Conservation (phyloP, 2,329 filamentous ascomycete species). For the Monilinia fructicola region DNA sequence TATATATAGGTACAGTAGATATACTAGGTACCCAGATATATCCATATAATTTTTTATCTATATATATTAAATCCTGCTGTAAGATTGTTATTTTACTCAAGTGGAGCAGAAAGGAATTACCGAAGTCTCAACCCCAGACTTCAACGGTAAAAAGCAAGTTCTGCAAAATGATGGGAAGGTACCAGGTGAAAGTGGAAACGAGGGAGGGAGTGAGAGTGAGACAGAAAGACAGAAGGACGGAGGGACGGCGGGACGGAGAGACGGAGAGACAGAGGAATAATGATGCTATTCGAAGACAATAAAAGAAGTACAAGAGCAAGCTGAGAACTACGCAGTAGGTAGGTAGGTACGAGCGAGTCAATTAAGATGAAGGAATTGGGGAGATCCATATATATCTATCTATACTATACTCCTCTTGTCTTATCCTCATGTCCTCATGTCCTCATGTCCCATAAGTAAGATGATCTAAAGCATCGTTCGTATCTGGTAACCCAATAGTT, state of each 20-base stretch:
- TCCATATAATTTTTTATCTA: too few species aligned
- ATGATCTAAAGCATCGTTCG: not conserved
- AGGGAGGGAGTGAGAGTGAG: not conserved
- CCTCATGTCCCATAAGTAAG: not conserved
- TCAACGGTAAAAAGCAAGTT: constrained; percentile 8
- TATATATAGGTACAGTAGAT: not conserved
- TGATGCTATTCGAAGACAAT: constrained; percentile 1
- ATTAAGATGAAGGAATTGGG: not conserved
- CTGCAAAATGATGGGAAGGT: not conserved
- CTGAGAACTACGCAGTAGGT: too few species aligned
- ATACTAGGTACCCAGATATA: not conserved
- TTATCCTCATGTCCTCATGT: constrained; percentile 19
- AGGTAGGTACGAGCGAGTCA: not conserved
- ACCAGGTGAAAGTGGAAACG: not conserved
- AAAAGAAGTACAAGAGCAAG: constrained; percentile 3
- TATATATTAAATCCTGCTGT: constrained; percentile 13
- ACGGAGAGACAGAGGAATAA: not conserved
- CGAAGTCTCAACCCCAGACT: constrained; percentile 14
- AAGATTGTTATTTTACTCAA: constrained; percentile 19
- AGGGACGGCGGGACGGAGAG: too few species aligned
- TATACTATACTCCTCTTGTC: not conserved
- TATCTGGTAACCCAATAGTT: constrained; percentile 5
- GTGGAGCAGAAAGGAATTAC: constrained; percentile 24
- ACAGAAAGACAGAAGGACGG: too few species aligned
- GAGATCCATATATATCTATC: constrained; percentile 11